These are phyloP conservation scores for Trypanosoma theileri DNA, from an alignment of 208 protist genomes.

Conservation along the genomic window DNA sequence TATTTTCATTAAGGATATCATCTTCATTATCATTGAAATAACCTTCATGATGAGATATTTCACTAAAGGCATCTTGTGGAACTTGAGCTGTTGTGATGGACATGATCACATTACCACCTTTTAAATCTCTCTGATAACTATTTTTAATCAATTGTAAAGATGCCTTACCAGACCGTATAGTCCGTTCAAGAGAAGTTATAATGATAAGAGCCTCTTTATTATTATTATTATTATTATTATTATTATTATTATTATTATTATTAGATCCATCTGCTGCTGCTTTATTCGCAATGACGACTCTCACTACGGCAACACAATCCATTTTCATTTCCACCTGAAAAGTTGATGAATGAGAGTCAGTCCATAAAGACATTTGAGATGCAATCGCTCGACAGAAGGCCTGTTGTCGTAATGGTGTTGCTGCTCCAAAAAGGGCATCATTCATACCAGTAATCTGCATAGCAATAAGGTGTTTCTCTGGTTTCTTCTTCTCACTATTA, in stretches of 20 bases:
- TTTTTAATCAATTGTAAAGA: neutral
- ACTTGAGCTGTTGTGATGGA: neutral
- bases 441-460: constrained; percentile 12
- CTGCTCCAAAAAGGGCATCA: neutral
- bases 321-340: neutral
- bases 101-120: constrained; percentile 9
- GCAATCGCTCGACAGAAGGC: neutral
- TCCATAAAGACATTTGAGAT: constrained; percentile 2
- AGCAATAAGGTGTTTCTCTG: too few species aligned
- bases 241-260: too few species aligned
- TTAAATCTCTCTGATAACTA: constrained; percentile 9
- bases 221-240: too few species aligned
- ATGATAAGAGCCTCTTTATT: neutral
- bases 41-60: neutral
- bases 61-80: neutral
- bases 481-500: too few species aligned
- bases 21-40: neutral
- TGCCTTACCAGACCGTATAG: neutral
- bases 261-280: too few species aligned
- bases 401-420: neutral
- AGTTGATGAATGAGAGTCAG: constrained; percentile 7
- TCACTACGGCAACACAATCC: neutral
- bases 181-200: neutral
- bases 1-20: neutral
- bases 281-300: neutral